Base-by-base conservation (phyloP, 495 filamentous ascomycete species). In the Trichocladium uniseriatum region DNA sequence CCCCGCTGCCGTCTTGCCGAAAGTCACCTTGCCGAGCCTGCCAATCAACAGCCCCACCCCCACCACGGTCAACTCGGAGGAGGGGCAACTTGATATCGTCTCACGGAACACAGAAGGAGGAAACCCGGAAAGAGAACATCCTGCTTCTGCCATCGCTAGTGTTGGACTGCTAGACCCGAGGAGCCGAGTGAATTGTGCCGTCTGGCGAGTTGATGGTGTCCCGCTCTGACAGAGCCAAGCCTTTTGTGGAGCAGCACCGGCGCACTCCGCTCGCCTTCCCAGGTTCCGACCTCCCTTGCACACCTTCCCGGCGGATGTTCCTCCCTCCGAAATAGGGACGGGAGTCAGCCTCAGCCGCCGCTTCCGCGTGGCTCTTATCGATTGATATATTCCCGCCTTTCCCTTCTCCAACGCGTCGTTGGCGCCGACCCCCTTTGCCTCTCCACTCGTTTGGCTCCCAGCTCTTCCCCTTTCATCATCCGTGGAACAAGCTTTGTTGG, bases 261-360 rank as follows among this genome's bases (percentile, higher is more conserved):
- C 4, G 8, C 24, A 27, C 24, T 27, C 28, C 29, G 29, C 43
- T 45, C 42, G 18, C 7, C 9, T n/a, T 34, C 29, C 24, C 24
- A 24, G 24, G 27, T 22, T 44, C 19, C 20, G 9, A 29, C 34
- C 31, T 14, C 15, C 6, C 36, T 8, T 18, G 20, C 36, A 38
- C 36, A 16, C 5, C 18, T 44, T 34, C 18, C 29, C 22, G 6
- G 39, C n/a, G 24, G 39, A 42, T 32, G 41, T 20, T 11, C 5
- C 29, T 35, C 43, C 10, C 21, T 45, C 43, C 29, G 31, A 45
- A 45, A 36, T 22, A 45, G 43, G 43, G 4, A 22, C 43, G 43
- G 20, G 19, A 44, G 31, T 45, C 48, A 39, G 48, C 41, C 41
- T 38, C 48, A 43, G 32, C 48, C 48, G 48, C 41, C 24, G 16